Base-by-base conservation (phyloP, 108 stramenopile species). In the Ochromonas danica region DNA sequence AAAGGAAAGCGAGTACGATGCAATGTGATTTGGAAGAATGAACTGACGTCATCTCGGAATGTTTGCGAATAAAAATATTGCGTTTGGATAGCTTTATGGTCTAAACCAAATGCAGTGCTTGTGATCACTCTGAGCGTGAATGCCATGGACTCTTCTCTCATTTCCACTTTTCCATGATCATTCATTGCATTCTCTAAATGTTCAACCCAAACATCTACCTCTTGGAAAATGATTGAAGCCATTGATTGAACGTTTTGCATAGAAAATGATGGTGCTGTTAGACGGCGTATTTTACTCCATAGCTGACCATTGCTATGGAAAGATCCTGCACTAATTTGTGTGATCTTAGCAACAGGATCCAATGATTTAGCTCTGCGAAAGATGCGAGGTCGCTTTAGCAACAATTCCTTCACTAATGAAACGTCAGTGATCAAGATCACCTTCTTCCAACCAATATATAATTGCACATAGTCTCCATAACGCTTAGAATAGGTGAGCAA, bases 231-330 rank as follows among this genome's bases (percentile, higher is more conserved):
- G 6, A 6, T 6, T 14, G 17, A 25, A 6, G 35, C 3, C 63
- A 35, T 67, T 10, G 10, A 33, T 10, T 33, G 3, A 3, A 67
- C 63, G 31, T 67, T 67, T 67, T 35, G 35, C 33, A 36, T 31
- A 36, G 17, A 31, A 36, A 67, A 67, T 10, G 63, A 22, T 67
- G 79, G 25, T 1, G 71, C n/a, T 77, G 72, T 71, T 27, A 42
- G 1, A 41, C 61, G 77, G 61, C 63, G n/a, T 0, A 51, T 63
- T 0, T 22, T 33, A 30, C 27, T 65, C 57, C 36, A 6, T 17
- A 71, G 62, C 39, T 72, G 79, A 25, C 65, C 0, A 10, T 81
- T 63, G 39, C 80, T 57, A 74, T 75, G n/a, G 17, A 82, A 82
- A 22, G 31, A 6, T n/a, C 80, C 71, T 17, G 80, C 71, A 0